phyloP scores from a whole-genome alignment of 1,284 basidiomycete genomes.

The Anthracocystis panici-leucophaei region DNA sequence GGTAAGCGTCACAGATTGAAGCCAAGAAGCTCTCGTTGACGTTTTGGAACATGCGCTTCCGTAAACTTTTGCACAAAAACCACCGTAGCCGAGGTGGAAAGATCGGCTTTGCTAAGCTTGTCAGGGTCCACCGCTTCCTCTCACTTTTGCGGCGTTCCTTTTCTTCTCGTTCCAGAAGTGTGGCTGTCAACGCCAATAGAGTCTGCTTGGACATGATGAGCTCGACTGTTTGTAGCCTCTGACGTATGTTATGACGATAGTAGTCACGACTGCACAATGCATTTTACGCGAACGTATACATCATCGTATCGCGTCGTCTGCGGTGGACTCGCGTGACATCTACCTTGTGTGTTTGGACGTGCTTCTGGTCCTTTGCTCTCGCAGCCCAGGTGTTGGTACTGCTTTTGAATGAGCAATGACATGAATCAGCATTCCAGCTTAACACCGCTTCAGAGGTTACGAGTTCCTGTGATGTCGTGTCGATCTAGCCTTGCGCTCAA shows the following conservation, averaged over 20 bases:
- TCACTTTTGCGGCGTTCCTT: background rate
- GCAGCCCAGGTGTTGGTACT: background rate
- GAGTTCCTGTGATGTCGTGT: background rate
- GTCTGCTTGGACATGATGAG: conserved; percentile 17
- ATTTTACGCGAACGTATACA: background rate
- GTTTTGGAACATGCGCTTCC: conserved; percentile 8
- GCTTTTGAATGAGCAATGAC: background rate
- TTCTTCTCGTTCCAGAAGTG: conserved; percentile 1
- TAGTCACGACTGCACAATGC: background rate
- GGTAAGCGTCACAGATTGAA: too few species aligned
- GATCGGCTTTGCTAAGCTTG: conserved; percentile 45
- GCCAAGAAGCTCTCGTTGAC: conserved; percentile 5
- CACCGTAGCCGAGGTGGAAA: conserved; percentile 40
- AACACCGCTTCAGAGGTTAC: background rate
- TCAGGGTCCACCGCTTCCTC: conserved; percentile 12
- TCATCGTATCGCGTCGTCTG: conserved; percentile 4
- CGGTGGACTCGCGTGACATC: background rate
- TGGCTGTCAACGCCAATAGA: conserved; percentile 18
- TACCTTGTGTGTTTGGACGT: too few species aligned
- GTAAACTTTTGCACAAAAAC: conserved; percentile 8
- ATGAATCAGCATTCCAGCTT: conserved; percentile 14
- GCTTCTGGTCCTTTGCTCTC: background rate
- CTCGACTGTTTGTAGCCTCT: background rate
- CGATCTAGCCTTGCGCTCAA: too few species aligned
- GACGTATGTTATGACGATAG: conserved; percentile 8